Conservation (phyloP, 208 protist species). For the Endotrypanum monterogeii region DNA sequence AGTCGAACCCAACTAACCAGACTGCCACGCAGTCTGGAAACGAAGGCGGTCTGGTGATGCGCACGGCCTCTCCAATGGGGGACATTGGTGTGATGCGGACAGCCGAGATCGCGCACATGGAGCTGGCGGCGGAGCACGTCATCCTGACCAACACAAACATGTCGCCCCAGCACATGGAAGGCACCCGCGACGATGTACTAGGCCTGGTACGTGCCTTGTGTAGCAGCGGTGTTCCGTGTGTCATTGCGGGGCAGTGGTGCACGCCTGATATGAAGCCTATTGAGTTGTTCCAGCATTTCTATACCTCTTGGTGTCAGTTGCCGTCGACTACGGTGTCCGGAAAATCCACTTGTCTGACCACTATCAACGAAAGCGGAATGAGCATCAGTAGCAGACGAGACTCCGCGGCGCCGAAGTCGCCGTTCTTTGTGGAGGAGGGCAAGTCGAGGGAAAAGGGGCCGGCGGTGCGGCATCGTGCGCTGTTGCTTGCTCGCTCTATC, state of each 20-base stretch:
- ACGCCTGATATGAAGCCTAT: slow-evolving; percentile 87
- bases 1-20: slow-evolving; percentile 3
- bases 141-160: slow-evolving; percentile 85
- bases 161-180: slow-evolving; percentile 34
- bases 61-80: slow-evolving; percentile 26
- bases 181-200: slow-evolving; percentile 63
- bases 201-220: slow-evolving; percentile 74
- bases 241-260: slow-evolving; percentile 88
- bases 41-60: slow-evolving; percentile 32
- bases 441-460: slow-evolving; percentile 15
- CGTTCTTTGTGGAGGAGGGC: not conserved
- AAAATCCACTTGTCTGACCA: slow-evolving; percentile 3
- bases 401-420: not conserved
- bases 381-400: slow-evolving; percentile 1
- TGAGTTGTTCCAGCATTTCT: slow-evolving; percentile 80
- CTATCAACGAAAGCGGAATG: not conserved
- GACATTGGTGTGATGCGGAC: slow-evolving; percentile 59
- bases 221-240: slow-evolving; percentile 72
- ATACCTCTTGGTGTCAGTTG: slow-evolving; percentile 46
- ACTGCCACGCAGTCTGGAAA: slow-evolving; percentile 16
- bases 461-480: slow-evolving; percentile 36
- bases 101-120: slow-evolving; percentile 70
- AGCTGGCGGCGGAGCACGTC: slow-evolving; percentile 87
- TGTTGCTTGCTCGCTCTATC: slow-evolving; percentile 69
- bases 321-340: slow-evolving; percentile 6